Conservation (phyloP, 2,329 filamentous ascomycete species). For the Diaporthe capsici region DNA sequence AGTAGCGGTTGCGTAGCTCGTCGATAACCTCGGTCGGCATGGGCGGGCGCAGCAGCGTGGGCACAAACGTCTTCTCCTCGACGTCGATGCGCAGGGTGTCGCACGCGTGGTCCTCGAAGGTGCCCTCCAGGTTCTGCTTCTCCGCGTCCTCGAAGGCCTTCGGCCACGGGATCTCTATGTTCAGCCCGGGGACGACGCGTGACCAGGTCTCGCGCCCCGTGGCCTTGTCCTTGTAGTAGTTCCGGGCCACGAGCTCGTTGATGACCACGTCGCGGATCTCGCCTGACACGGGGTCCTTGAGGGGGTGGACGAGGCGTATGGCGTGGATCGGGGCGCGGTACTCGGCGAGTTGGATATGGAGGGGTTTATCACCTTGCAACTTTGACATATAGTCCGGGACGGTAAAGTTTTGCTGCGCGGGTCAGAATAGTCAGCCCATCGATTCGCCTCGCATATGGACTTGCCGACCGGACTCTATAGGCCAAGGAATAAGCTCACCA, state of each 20-base stretch:
- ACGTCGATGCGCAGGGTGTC: slow-evolving; percentile 86
- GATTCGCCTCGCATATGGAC: not conserved
- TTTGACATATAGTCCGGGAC: slow-evolving; percentile 57
- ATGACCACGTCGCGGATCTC: slow-evolving; percentile 81
- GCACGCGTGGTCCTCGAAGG: slow-evolving; percentile 60
- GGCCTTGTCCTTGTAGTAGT: slow-evolving; percentile 64
- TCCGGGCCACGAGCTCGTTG: slow-evolving; percentile 73
- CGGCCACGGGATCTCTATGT: slow-evolving; percentile 84
- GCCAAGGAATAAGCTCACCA: slow-evolving; percentile 63
- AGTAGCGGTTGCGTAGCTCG: slow-evolving; percentile 88
- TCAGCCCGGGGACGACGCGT: slow-evolving; percentile 78
- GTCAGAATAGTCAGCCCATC: slow-evolving; percentile 18
- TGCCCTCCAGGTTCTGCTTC: slow-evolving; percentile 58
- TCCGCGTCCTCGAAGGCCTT: slow-evolving; percentile 55
- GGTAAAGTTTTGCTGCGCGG: slow-evolving; percentile 50
- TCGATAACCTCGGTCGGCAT: slow-evolving; percentile 85
- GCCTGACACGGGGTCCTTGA: slow-evolving; percentile 76
- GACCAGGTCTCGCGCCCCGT: slow-evolving; percentile 64
- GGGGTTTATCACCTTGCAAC: slow-evolving; percentile 46
- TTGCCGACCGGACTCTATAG: not conserved
- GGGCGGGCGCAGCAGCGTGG: slow-evolving; percentile 82
- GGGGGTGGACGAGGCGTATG: slow-evolving; percentile 85
- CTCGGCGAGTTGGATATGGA: slow-evolving; percentile 60
- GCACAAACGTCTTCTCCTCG: slow-evolving; percentile 81
- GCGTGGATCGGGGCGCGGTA: slow-evolving; percentile 76